Conservation (phyloP, 2,329 filamentous ascomycete species). For the Penicillium sp. region DNA sequence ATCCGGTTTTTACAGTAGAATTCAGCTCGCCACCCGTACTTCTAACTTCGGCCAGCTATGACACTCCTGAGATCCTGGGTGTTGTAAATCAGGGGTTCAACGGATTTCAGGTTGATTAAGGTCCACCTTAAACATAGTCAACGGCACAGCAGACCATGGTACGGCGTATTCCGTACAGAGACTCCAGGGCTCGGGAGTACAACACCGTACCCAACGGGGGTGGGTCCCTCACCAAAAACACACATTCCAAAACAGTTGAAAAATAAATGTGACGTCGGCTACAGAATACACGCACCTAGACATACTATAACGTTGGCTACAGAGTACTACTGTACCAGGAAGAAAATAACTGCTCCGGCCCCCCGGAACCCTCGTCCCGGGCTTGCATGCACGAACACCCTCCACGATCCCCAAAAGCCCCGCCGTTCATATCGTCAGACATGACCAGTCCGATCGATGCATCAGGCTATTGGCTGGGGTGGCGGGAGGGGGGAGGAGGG, state of each 20-base stretch:
- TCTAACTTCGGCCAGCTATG: too few species aligned
- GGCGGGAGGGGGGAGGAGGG: slow-evolving; percentile 6
- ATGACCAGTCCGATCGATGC: slow-evolving; percentile 18
- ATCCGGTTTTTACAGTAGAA: background rate
- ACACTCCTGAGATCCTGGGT: background rate
- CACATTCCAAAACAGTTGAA: background rate
- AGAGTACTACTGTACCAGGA: background rate
- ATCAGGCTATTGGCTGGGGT: slow-evolving; percentile 12
- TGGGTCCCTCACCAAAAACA: background rate
- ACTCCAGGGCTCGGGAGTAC: background rate
- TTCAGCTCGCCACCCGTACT: too few species aligned
- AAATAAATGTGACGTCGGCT: background rate
- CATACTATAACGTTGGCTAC: background rate
- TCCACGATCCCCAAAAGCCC: slow-evolving; percentile 14
- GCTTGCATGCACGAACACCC: slow-evolving; percentile 10
- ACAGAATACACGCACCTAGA: background rate
- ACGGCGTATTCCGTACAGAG: background rate
- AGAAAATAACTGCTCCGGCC: background rate
- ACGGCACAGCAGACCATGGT: background rate
- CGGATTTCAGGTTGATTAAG: background rate
- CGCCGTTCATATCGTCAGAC: slow-evolving; percentile 26
- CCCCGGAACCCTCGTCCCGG: slow-evolving; percentile 1
- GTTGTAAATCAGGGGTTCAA: background rate
- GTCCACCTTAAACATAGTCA: background rate
- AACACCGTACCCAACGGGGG: background rate